Conservation (phyloP, 805 yeast genomes). For the Cyberlindnera maritima region DNA sequence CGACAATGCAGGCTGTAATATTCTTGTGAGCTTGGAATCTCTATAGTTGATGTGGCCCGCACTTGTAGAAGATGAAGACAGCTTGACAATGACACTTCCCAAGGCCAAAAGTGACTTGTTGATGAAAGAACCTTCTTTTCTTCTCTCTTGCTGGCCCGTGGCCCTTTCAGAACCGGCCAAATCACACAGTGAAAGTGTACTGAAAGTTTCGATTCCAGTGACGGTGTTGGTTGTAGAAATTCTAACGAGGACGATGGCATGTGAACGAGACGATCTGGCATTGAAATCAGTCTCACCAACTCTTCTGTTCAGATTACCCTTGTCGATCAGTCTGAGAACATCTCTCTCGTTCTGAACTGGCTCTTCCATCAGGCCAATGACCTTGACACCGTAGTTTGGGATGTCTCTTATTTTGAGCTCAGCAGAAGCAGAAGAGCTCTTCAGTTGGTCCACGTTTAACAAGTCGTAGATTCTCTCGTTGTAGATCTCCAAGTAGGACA, state of each 20-base stretch:
- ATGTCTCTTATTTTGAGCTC: conserved; percentile 83
- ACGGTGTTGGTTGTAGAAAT: conserved; percentile 43
- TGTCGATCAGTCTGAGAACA: conserved; percentile 53
- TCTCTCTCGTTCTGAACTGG: conserved; percentile 56
- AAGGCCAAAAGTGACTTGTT: conserved; percentile 87
- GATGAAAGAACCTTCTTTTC: conserved; percentile 92
- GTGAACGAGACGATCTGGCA: conserved; percentile 84
- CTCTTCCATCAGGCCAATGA: conserved; percentile 69
- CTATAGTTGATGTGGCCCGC: conserved; percentile 83
- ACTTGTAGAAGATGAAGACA: conserved; percentile 37
- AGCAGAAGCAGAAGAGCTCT: conserved; percentile 1
- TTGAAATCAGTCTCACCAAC: conserved; percentile 91
- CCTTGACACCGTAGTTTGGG: conserved; percentile 64
- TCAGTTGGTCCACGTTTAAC: conserved; percentile 37
- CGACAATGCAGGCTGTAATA: conserved; percentile 87
- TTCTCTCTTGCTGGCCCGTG: conserved; percentile 58
- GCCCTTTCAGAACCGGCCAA: conserved; percentile 97
- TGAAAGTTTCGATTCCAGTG: conserved; percentile 37
- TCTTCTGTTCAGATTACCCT: conserved; percentile 72
- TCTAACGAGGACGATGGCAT: conserved; percentile 77
- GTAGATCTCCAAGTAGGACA: conserved; percentile 87
- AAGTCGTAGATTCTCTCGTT: conserved; percentile 88
- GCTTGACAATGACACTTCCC: conserved; percentile 86
- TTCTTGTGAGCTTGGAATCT: conserved; percentile 87
- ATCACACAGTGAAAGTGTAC: conserved; percentile 85